Evolutionary conservation across 495 filamentous ascomycete genomes (phyloP).

Genomic region (Acidiella bohemica): DNA sequence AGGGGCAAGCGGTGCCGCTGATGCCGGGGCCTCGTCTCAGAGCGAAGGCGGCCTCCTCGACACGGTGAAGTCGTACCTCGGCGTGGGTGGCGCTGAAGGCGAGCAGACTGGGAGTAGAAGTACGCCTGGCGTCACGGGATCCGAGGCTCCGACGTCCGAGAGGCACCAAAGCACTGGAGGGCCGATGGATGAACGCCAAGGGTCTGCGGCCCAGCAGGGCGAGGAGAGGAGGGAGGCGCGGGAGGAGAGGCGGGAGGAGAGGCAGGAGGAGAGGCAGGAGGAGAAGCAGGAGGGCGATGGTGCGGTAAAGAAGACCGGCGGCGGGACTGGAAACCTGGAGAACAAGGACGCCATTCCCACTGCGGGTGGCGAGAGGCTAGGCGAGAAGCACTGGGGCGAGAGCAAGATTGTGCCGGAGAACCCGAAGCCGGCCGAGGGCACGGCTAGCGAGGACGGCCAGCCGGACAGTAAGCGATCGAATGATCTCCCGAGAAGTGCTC

Average conservation of each 20-base stretch:
- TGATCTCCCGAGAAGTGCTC: background rate
- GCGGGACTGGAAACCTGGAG: background rate
- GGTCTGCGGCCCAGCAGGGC: background rate
- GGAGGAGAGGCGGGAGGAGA: too few species aligned
- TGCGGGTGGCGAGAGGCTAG: constrained; percentile 14
- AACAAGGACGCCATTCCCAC: constrained; percentile 15
- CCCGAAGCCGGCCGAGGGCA: constrained; percentile 4
- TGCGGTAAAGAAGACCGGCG: background rate
- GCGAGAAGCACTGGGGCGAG: constrained; percentile 19
- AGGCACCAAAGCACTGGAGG: background rate
- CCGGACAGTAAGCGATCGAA: constrained; percentile 4
- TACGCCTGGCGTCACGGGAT: background rate
- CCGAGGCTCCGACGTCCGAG: background rate
- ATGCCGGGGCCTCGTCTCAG: background rate
- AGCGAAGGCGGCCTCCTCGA: background rate
- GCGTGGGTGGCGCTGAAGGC: too few species aligned
- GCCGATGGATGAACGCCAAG: background rate
- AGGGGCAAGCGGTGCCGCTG: background rate
- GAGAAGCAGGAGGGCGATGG: background rate
- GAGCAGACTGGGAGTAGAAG: background rate
- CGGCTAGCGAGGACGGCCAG: constrained; percentile 7
- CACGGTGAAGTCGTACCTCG: background rate
- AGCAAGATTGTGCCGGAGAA: constrained; percentile 15
- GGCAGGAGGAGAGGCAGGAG: too few species aligned
- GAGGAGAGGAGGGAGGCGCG: background rate